phyloP scores from a whole-genome alignment of 768 basidiomycete genomes.

The Leucosporidium yakuticum region DNA sequence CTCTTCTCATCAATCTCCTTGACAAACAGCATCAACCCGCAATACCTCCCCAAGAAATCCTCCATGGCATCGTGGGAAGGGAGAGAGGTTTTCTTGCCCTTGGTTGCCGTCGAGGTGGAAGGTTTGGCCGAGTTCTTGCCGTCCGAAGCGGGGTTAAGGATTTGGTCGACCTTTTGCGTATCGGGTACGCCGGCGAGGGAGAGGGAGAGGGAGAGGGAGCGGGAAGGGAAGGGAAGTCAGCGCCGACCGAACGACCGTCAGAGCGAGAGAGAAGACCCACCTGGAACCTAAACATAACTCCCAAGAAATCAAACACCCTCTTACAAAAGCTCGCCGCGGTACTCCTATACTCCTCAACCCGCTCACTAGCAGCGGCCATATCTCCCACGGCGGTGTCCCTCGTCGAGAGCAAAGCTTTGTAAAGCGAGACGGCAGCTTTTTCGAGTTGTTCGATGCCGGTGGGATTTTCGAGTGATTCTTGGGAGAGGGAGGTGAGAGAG shows the following conservation, averaged over 20 bases:
- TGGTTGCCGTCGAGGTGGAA: too few relatives aligned
- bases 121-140: conserved; percentile 8
- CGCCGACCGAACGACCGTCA: too few relatives aligned
- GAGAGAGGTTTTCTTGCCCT: conserved; percentile 40
- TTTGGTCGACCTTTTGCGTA: conserved; percentile 20
- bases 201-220: too few relatives aligned
- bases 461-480: conserved; percentile 79
- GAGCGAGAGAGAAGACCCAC: conserved; percentile 47
- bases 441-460: conserved; percentile 72
- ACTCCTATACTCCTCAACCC: conserved; percentile 81
- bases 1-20: conserved; percentile 91
- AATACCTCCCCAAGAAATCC: conserved; percentile 75
- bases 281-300: conserved; percentile 87
- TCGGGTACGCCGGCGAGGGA: too few relatives aligned
- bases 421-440: conserved; percentile 75
- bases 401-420: conserved; percentile 87
- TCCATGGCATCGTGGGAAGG: conserved; percentile 65
- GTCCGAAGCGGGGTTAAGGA: conserved; percentile 45
- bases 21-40: conserved; percentile 81
- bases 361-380: conserved; percentile 95
- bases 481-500: conserved; percentile 67
- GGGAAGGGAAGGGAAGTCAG: not conserved
- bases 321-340: conserved; percentile 91
- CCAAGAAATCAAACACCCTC: conserved; percentile 77
- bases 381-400: conserved; percentile 66